A percentile compares a stretch with the other conserved stretches of the same genome.
These are phyloP conservation scores for Oenanthe sinensis DNA, from an alignment of 129 eudicot species.

Conservation along the genomic window DNA sequence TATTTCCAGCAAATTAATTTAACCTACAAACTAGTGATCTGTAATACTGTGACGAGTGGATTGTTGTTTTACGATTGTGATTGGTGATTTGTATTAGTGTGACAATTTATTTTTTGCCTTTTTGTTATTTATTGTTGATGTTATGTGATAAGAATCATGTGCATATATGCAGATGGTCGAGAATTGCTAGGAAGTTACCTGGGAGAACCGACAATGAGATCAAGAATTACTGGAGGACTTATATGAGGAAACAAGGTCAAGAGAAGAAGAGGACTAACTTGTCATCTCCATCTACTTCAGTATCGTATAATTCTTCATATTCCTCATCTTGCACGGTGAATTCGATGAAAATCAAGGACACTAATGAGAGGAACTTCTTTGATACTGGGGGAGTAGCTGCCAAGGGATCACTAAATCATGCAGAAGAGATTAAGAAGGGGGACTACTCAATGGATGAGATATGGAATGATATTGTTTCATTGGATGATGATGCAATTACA, in stretches of 20 bases:
- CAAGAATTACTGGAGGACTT: constrained; percentile 92
- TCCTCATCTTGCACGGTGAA: constrained; percentile 4
- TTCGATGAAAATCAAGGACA: constrained; percentile 9
- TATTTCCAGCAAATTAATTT: neutral
- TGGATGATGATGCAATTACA: constrained; percentile 4
- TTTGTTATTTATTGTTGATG: neutral
- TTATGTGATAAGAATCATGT: neutral
- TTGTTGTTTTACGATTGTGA: neutral
- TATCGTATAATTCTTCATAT: constrained; percentile 9
- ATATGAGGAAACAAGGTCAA: constrained; percentile 68
- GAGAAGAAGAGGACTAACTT: constrained; percentile 12
- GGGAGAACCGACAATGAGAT: constrained; percentile 96
- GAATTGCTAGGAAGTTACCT: constrained; percentile 74
- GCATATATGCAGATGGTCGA: constrained; percentile 66
- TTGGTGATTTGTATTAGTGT: neutral
- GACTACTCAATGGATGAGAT: constrained; percentile 18
- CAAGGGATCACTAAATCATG: neutral
- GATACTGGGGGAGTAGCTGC: constrained; percentile 17
- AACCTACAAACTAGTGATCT: neutral
- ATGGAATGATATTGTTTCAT: constrained; percentile 18
- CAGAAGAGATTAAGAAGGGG: constrained; percentile 8
- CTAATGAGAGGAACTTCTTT: constrained; percentile 14
- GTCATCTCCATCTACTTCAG: constrained; percentile 7
- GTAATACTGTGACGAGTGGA: neutral
- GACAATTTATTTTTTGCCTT: neutral